phyloP scores from a whole-genome alignment of 768 basidiomycete species.

The Tricholoma sp. region DNA sequence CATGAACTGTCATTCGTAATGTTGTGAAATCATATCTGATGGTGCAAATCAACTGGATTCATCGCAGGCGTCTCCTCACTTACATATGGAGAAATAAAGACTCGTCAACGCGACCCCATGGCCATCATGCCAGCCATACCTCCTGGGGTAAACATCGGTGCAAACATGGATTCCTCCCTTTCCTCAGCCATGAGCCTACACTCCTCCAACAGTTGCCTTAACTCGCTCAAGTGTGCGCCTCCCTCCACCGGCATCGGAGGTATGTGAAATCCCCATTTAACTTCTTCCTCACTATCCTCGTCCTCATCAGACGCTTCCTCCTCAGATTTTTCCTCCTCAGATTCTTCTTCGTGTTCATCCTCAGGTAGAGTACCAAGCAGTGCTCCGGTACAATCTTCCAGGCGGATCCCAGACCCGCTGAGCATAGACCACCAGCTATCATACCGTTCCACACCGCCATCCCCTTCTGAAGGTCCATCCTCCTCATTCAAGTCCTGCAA shows the following conservation, averaged over 20 bases:
- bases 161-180: constrained; percentile 35
- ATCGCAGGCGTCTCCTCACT: not conserved
- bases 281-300: constrained; percentile 26
- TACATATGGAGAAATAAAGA: not conserved
- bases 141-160: constrained; percentile 11
- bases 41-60: too few species aligned
- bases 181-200: constrained; percentile 46
- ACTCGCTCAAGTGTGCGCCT: constrained; percentile 30
- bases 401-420: constrained; percentile 40
- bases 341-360: constrained; percentile 22
- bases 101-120: not conserved
- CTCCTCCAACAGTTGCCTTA: constrained; percentile 53
- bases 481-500: constrained; percentile 52
- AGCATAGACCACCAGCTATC: constrained; percentile 64
- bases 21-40: not conserved
- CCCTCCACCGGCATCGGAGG: constrained; percentile 25
- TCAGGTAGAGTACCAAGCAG: constrained; percentile 48
- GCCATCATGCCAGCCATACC: not conserved
- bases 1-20: not conserved
- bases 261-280: constrained; percentile 21
- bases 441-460: constrained; percentile 52
- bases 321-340: constrained; percentile 10
- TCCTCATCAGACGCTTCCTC: constrained; percentile 23
- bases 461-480: constrained; percentile 40
- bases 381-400: constrained; percentile 76